Evolutionary conservation across 768 basidiomycete genomes (phyloP).

Genomic region (Tricholoma flavovirens): DNA sequence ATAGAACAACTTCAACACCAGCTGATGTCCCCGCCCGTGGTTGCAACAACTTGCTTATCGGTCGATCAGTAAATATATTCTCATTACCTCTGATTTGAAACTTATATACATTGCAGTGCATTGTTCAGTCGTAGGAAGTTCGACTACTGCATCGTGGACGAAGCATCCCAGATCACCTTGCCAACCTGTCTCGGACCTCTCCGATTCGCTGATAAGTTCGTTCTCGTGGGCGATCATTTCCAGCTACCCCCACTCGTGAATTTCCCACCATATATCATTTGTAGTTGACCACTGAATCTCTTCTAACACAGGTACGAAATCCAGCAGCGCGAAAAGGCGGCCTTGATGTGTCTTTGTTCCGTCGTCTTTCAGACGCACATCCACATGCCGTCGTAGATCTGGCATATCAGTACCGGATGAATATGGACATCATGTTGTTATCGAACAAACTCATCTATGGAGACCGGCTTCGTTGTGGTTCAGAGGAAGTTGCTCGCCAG

Average conservation of each 20-base stretch:
- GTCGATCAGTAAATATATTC: constrained; percentile 77
- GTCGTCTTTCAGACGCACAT: constrained; percentile 81
- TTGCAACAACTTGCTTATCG: constrained; percentile 92
- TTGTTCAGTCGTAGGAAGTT: constrained; percentile 82
- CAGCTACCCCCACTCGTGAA: constrained; percentile 91
- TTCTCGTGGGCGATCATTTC: constrained; percentile 96
- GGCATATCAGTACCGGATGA: constrained; percentile 92
- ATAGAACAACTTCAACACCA: constrained; percentile 82
- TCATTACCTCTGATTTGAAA: neutral
- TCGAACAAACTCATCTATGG: constrained; percentile 86
- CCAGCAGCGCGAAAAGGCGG: constrained; percentile 75
- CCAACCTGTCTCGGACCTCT: constrained; percentile 94
- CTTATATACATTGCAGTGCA: constrained; percentile 41
- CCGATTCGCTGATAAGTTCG: constrained; percentile 83
- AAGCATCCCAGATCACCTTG: constrained; percentile 95
- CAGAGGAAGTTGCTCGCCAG: constrained; percentile 57
- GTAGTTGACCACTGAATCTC: neutral
- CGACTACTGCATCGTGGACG: constrained; percentile 97
- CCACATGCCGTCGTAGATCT: constrained; percentile 83
- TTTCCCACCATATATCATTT: neutral
- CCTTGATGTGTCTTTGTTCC: constrained; percentile 86
- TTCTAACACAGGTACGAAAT: constrained; percentile 66
- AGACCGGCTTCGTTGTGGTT: constrained; percentile 74
- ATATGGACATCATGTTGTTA: constrained; percentile 88
- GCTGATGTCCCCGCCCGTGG: constrained; percentile 84